phyloP scores from a whole-genome alignment of 2,329 filamentous ascomycete species.

The Microsporum canis region DNA sequence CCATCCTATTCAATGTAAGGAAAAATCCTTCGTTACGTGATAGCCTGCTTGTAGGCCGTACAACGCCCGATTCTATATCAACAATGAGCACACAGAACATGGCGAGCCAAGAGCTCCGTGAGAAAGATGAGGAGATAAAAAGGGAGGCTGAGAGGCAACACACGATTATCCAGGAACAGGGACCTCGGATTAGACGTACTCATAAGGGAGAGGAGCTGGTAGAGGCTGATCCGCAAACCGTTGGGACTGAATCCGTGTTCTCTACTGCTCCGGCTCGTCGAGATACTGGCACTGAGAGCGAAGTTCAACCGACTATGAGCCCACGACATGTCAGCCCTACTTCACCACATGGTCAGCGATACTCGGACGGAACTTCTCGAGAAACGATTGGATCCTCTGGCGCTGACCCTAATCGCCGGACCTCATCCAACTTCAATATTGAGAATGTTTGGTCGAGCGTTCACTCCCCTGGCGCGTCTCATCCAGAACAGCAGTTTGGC shows the following conservation, averaged over 20 bases:
- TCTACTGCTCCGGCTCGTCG: slow-evolving; percentile 37
- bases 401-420: slow-evolving; percentile 37
- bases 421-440: slow-evolving; percentile 63
- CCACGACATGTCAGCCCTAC: slow-evolving; percentile 8
- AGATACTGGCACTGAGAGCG: slow-evolving; percentile 23
- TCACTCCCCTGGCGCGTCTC: slow-evolving; percentile 53
- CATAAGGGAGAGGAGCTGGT: slow-evolving; percentile 93
- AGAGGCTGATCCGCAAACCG: slow-evolving; percentile 54
- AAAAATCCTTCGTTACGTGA: slow-evolving; percentile 69
- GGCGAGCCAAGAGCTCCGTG: slow-evolving; percentile 78
- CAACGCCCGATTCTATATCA: slow-evolving; percentile 67
- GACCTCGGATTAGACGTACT: slow-evolving; percentile 70
- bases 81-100: slow-evolving; percentile 83
- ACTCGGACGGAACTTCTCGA: slow-evolving; percentile 19
- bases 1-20: slow-evolving; percentile 77
- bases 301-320: slow-evolving; percentile 16
- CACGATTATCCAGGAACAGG: slow-evolving; percentile 65
- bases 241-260: slow-evolving; percentile 38
- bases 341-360: background rate
- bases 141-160: slow-evolving; percentile 51
- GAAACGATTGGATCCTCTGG: slow-evolving; percentile 11
- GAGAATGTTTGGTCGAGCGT: slow-evolving; percentile 76
- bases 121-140: slow-evolving; percentile 45
- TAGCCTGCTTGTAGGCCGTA: slow-evolving; percentile 58
- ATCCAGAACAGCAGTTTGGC: slow-evolving; percentile 35